Evolutionary conservation across 768 basidiomycete genomes (phyloP), one percentile per base, ranked within the genome.

Genomic region (Cyathus striatus): DNA sequence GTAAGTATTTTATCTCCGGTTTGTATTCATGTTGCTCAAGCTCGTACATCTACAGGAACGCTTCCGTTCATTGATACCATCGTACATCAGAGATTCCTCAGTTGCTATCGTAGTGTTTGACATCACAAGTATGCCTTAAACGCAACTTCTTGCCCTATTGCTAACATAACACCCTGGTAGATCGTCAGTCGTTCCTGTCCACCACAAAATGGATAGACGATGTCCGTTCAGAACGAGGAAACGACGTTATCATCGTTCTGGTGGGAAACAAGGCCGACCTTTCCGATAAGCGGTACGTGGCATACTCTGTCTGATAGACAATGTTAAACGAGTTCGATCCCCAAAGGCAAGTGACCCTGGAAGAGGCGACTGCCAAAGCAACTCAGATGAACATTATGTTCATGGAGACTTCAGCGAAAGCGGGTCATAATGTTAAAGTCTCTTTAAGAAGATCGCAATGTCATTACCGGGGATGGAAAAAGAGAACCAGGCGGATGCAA

Each of bases 141-240:
- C 43, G 24, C 24, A 24, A 12, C 33, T 33, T 17, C 39, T 48
- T 23, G 25, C 37, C 35, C 22, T 22, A 22, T 34, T 24, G 20
- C 48, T n/a, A 27, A 30, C n/a, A n/a, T 21, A 26, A 45, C 32
- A 38, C 45, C 41, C 5, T 33, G 41, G 50, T 23, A 20, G 95
- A 92, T 66, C 89, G 95, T 36, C 86, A 89, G 53, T 97, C 95
- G n/a, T 99, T 98, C 78, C 65, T 95, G 49, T 98, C 96, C 43
- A 99, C 96, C 14, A 79, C 90, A 16, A 99, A 98, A 66, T 99
- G 96, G 96, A 93, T 99, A 69, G 96, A 99, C 62, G 96, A 99
- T 53, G 96, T 99, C 22, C 80, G 94, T 45, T 94, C 93, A 47
- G 96, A 99, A 63, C 75, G 96, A 56, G 96, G 96, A 47, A 90